Evolutionary conservation across 2,329 filamentous ascomycete species (phyloP).

Genomic region (Dothiorella sarmentorum): DNA sequence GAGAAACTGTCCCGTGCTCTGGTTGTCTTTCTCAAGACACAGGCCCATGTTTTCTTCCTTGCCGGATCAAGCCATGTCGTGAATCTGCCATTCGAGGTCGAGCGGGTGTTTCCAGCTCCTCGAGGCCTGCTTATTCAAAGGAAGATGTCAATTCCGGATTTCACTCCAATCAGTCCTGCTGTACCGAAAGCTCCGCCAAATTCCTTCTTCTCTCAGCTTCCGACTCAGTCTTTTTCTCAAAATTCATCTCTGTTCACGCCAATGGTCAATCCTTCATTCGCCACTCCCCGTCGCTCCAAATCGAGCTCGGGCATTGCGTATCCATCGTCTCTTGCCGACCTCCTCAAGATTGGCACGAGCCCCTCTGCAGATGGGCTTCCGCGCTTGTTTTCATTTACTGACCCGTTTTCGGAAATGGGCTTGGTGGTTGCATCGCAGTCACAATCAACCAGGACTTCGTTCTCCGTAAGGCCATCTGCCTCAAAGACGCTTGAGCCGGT

Average conservation of each 20-base stretch:
- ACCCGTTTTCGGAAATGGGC: conserved; percentile 82
- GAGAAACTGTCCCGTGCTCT: conserved; percentile 54
- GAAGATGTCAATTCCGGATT: conserved; percentile 57
- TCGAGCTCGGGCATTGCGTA: conserved; percentile 25
- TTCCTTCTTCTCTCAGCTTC: conserved; percentile 64
- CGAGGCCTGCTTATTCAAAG: conserved; percentile 83
- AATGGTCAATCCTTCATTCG: conserved; percentile 25
- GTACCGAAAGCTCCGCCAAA: conserved; percentile 65
- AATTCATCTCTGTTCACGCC: conserved; percentile 6
- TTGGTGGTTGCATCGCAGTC: conserved; percentile 59
- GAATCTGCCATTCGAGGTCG: conserved; percentile 91
- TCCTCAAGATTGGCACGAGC: conserved; percentile 27
- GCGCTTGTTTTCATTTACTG: conserved; percentile 76
- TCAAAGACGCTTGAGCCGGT: conserved; percentile 55
- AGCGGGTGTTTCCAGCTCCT: conserved; percentile 77
- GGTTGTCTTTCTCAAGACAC: conserved; percentile 86
- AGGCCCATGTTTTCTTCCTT: conserved; percentile 90
- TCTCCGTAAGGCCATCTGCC: conserved; percentile 32
- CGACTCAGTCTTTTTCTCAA: conserved; percentile 14
- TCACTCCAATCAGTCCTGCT: conserved; percentile 35
- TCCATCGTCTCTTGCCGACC: conserved; percentile 31
- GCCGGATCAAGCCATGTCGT: conserved; percentile 83
- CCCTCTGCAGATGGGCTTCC: conserved; percentile 56
- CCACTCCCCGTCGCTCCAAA: conserved; percentile 26
- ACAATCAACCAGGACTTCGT: conserved; percentile 15